Conservation (phyloP, 106 monocot species). For the Vanilla planifolia region DNA sequence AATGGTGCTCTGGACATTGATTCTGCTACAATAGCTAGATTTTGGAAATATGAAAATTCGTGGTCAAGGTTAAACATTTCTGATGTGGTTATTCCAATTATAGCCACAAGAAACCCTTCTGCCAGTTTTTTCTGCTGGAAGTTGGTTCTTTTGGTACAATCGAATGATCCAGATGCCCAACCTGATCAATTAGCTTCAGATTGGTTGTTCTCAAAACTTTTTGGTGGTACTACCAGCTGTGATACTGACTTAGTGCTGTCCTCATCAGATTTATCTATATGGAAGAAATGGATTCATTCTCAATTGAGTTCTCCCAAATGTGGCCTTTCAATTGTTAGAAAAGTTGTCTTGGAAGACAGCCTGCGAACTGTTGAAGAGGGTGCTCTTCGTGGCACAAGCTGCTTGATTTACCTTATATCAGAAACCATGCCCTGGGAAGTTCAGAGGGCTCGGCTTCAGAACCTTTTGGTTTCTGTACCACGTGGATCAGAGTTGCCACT, state of each 20-base stretch:
- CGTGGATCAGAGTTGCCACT: constrained; percentile 68
- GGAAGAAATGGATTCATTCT: constrained; percentile 33
- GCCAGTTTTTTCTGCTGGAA: constrained; percentile 75
- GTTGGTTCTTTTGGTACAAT: constrained; percentile 39
- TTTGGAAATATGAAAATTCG: constrained; percentile 31
- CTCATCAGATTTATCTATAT: constrained; percentile 51
- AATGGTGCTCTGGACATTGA: constrained; percentile 44
- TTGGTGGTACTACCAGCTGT: constrained; percentile 25
- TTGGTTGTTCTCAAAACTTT: constrained; percentile 74
- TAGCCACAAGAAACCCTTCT: constrained; percentile 47
- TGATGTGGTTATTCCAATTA: constrained; percentile 51
- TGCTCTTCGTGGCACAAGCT: constrained; percentile 37
- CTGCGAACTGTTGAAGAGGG: constrained; percentile 19
- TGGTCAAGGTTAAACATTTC: constrained; percentile 61
- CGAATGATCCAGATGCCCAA: constrained; percentile 11
- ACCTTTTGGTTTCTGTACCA: constrained; percentile 44
- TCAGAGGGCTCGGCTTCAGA: constrained; percentile 54
- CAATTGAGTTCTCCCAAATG: constrained; percentile 6
- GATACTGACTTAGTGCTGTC: constrained; percentile 35
- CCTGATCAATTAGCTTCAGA: constrained; percentile 29
- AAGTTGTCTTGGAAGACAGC: constrained; percentile 15
- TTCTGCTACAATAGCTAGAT: constrained; percentile 36
- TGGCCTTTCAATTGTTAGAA: constrained; percentile 59
- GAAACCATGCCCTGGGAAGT: constrained; percentile 54
- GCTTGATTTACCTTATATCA: constrained; percentile 57